phyloP scores from a whole-genome alignment of 345 rosid genomes.

The Hibiscus mutabilis region DNA sequence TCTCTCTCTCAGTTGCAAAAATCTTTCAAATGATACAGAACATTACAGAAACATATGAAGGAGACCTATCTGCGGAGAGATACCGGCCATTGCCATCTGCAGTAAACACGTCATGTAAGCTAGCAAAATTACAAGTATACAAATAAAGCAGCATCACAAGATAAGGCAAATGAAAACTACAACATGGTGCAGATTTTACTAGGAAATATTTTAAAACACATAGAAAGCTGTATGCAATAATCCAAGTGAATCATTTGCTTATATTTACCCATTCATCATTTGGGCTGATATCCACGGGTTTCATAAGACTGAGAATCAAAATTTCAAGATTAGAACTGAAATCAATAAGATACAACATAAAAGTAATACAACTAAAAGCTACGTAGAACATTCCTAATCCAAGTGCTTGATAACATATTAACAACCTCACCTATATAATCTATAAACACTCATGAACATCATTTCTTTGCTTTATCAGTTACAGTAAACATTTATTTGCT shows the following conservation, averaged over 20 bases:
- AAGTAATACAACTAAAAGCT: background rate
- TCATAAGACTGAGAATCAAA: slow-evolving; percentile 58
- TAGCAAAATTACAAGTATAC: too few relatives aligned
- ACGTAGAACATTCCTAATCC: slow-evolving; percentile 1
- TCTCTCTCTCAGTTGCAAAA: background rate
- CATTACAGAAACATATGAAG: background rate
- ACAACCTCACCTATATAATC: too few relatives aligned
- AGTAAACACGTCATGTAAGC: too few relatives aligned
- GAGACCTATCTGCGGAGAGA: too few relatives aligned
- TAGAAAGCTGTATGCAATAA: slow-evolving; percentile 3
- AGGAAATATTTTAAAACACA: background rate
- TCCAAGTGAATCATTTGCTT: background rate
- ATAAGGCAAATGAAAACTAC: slow-evolving; percentile 9
- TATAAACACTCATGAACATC: too few relatives aligned
- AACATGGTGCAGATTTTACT: background rate
- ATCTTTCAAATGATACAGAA: slow-evolving; percentile 1
- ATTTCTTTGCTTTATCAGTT: too few relatives aligned
- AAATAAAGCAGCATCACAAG: background rate
- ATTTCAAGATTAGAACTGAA: slow-evolving; percentile 18
- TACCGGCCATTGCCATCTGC: too few relatives aligned
- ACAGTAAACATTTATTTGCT: too few relatives aligned
- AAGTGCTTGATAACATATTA: background rate
- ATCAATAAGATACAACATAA: background rate
- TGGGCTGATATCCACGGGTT: slow-evolving; percentile 84
- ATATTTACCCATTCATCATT: too few relatives aligned